Conservation (phyloP, 2,329 filamentous ascomycete species). For the Beauveria rudraprayagi region DNA sequence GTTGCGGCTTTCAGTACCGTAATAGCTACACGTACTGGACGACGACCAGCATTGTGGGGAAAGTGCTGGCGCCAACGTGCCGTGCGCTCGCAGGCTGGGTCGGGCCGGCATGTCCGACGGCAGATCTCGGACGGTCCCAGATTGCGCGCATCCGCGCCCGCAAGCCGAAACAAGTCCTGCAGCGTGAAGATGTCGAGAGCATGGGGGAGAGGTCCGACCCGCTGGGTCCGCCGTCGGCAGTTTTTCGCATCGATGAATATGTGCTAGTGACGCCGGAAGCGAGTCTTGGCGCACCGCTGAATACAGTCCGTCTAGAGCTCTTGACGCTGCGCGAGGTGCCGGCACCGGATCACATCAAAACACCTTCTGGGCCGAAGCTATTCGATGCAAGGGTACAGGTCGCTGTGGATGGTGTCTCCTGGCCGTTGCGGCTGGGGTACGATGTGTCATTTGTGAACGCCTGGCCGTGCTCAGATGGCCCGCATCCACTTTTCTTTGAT, state of each 20-base stretch:
- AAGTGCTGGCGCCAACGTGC: constrained; percentile 66
- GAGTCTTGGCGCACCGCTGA: constrained; percentile 42
- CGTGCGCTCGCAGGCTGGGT: constrained; percentile 66
- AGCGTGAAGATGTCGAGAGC: constrained; percentile 50
- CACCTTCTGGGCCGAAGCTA: constrained; percentile 30
- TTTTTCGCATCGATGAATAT: constrained; percentile 62
- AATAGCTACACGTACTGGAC: constrained; percentile 71
- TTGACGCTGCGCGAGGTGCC: constrained; percentile 46
- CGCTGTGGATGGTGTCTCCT: constrained; percentile 54
- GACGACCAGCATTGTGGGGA: constrained; percentile 62
- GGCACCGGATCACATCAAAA: constrained; percentile 8
- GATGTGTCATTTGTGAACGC: constrained; percentile 60
- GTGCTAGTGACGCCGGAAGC: constrained; percentile 49
- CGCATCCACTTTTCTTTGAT: constrained; percentile 65
- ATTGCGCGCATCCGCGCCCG: constrained; percentile 61
- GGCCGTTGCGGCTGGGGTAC: constrained; percentile 54
- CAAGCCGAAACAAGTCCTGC: constrained; percentile 47
- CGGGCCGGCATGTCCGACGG: constrained; percentile 60
- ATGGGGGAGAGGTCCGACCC: constrained; percentile 63
- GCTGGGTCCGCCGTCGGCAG: constrained; percentile 53
- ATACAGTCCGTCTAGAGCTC: constrained; percentile 63
- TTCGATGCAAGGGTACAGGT: constrained; percentile 57
- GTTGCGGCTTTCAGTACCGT: constrained; percentile 69
- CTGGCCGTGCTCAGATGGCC: constrained; percentile 55
- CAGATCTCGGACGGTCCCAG: constrained; percentile 59